Base-by-base conservation (phyloP, 176 grass and related monocot genomes). In the Pontederia paniculata region DNA sequence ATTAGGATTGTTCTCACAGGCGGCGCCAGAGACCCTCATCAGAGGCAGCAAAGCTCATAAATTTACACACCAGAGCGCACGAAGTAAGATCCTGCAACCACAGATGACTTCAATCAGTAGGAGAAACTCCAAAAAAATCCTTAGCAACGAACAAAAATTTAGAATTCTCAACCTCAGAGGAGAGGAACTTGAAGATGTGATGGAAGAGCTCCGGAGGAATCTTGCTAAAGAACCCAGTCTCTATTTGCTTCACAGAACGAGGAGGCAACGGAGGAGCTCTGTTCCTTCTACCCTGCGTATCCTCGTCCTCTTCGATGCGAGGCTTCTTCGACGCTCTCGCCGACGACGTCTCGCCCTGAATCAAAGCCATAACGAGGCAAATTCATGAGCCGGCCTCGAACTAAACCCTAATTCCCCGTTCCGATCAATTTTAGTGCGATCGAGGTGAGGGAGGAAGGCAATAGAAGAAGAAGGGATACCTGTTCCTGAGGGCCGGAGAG, bases 11-110 rank as follows among this genome's bases (percentile, higher is more conserved):
- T 72, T 5, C 67, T 76, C 77, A 98, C 94, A 98, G 51, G 75
- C 87, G 80, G 10, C 87, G 94, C 94, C 94, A 91, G 37, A 98
- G 87, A n/a, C 79, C 91, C 58, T 98, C 94, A 6, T 93, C 94
- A 8, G 83, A 93, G 3, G 94, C 87, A 0, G 76, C 72, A 9
- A 75, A 69, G 45, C 73, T 88, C 87, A 98, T 85, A 54, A 93
- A 98, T 42, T 73, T 84, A 69, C 87, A 98, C 18, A 82, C 80
- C 0, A 84, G 72, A 10, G 80, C 76, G 48, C 87, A 93, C 11
- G 87, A 81, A 45, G 88, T 91, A 23, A 98, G 86, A 70, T 98
- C 83, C 70, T 82, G 64, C 67, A 42, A 66, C 44, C 19, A 21
- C 14, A 51, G 47, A 14, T 0, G 17, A 16, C 18, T 25, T 25